Evolutionary conservation across 352 stramenopile species (phyloP), one percentile per base, ranked within the genome.

Genomic region (Globisporangium rhizosaccharum): DNA sequence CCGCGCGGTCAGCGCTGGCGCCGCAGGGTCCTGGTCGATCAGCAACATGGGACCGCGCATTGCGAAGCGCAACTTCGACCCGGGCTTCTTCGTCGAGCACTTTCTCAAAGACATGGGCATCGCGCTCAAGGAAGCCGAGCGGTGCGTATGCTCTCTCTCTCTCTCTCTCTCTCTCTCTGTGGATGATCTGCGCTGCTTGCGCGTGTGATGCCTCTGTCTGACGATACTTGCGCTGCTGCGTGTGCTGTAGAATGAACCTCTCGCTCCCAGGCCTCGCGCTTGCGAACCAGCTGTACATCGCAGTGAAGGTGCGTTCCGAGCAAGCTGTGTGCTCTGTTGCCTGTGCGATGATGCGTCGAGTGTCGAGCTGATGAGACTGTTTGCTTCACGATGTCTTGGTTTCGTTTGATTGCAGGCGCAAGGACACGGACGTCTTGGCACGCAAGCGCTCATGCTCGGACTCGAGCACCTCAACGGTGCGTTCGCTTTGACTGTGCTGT

Each of bases 101-200:
- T 96, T 96, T 37, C 52, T 96, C 37, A 96, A 96, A 53, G 88
- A 96, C 59, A 91, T 96, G 81, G 85, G 87, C 18, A 96, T 96
- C 48, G 88, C 88, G 44, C 59, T 96, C 14, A 90, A 94, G 56
- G 87, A 96, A 65, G 86, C 87, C 1, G 71, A 91, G 52, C 73
- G 73, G 75, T 85, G 66, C 15, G 71, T 54, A 8, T 18, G 28
- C 33, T 10, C 33, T 39, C n/a, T 25, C 46, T 15, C n/a, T 25
- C 46, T 15, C n/a, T 25, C 46, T 15, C 33, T 10, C 33, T 39
- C 33, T 10, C 33, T 39, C n/a, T 25, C 46, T 15, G 28, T 51
- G 26, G 28, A 55, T 15, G 57, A 26, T 48, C 41, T 56, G 20
- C 49, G 25, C 57, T 42, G 44, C 30, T 30, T 61, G 18, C 51